Conservation (phyloP, 2,329 filamentous ascomycete species). For the Sarocladium oryzae region DNA sequence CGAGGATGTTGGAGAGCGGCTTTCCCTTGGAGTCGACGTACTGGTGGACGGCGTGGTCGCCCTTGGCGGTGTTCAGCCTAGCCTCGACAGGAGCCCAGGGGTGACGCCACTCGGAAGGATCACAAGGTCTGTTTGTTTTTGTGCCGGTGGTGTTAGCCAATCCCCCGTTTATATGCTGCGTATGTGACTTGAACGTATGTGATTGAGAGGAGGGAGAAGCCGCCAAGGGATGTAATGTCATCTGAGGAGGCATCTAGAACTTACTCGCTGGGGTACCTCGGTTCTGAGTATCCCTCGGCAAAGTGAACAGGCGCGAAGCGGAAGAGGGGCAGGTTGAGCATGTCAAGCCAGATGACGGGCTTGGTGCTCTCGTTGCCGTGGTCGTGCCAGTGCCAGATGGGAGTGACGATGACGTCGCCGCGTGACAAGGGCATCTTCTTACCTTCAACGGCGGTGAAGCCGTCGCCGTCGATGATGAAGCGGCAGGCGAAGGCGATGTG, state of each 20-base stretch:
- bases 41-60: conserved; percentile 26
- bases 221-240: too few species aligned
- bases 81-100: conserved; percentile 37
- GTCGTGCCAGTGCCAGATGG: conserved; percentile 54
- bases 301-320: conserved; percentile 46
- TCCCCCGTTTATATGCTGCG: too few species aligned
- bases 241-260: conserved; percentile 13
- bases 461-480: conserved; percentile 51
- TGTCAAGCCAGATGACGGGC: conserved; percentile 53
- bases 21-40: conserved; percentile 26
- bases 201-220: too few species aligned
- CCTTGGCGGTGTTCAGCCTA: conserved; percentile 25
- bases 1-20: conserved; percentile 36
- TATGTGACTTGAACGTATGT: too few species aligned
- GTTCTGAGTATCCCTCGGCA: conserved; percentile 40
- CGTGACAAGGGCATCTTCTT: conserved; percentile 42
- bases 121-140: conserved; percentile 20
- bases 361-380: conserved; percentile 50
- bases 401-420: conserved; percentile 51
- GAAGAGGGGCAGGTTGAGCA: conserved; percentile 47
- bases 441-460: conserved; percentile 52
- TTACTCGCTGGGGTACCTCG: conserved; percentile 41
- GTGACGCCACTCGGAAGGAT: conserved; percentile 33
- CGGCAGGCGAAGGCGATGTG: conserved; percentile 50
- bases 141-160: too few species aligned